Percentiles rank a stretch among this genome's conserved stretches.
Conservation (phyloP, 169 alveolate species). For the Perkinsus olseni region DNA sequence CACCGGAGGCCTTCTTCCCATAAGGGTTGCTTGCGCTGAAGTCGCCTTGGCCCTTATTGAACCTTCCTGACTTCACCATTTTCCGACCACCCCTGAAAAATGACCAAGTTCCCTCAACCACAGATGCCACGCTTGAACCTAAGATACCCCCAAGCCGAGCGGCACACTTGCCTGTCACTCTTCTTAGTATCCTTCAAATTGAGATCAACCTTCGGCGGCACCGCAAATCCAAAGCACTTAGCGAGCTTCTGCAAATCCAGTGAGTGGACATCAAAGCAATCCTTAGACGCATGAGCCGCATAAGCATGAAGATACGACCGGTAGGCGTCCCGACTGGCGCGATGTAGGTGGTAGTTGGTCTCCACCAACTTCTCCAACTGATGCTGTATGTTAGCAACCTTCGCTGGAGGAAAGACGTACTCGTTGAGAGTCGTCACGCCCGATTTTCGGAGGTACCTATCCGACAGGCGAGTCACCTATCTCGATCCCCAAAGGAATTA, state of each 20-base stretch:
- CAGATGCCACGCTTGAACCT: constrained; percentile 44
- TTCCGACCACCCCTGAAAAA: constrained; percentile 17
- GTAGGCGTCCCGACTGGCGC: constrained; percentile 94
- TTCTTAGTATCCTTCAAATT: constrained; percentile 53
- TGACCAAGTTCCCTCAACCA: constrained; percentile 19
- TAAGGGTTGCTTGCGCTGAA: constrained; percentile 49
- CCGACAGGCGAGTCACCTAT: not conserved
- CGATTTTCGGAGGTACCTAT: constrained; percentile 66
- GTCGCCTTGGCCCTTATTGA: constrained; percentile 15
- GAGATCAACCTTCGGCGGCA: constrained; percentile 90
- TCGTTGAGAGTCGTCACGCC: constrained; percentile 85
- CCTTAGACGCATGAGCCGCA: constrained; percentile 88
- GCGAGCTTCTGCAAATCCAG: constrained; percentile 90
- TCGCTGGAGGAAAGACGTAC: constrained; percentile 89
- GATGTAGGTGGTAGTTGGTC: constrained; percentile 88
- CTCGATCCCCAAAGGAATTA: not conserved
- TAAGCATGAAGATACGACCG: constrained; percentile 89
- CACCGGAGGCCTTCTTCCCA: constrained; percentile 33
- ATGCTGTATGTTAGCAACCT: constrained; percentile 90
- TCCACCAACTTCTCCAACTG: constrained; percentile 93
- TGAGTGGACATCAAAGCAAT: constrained; percentile 89
- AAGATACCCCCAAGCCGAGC: constrained; percentile 22
- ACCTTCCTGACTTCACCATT: constrained; percentile 24
- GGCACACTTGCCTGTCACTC: not conserved
- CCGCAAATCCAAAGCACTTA: constrained; percentile 84